Evolutionary conservation across 345 rosid genomes (phyloP), one percentile per base, ranked within the genome.

Genomic region (Acer saccharum): DNA sequence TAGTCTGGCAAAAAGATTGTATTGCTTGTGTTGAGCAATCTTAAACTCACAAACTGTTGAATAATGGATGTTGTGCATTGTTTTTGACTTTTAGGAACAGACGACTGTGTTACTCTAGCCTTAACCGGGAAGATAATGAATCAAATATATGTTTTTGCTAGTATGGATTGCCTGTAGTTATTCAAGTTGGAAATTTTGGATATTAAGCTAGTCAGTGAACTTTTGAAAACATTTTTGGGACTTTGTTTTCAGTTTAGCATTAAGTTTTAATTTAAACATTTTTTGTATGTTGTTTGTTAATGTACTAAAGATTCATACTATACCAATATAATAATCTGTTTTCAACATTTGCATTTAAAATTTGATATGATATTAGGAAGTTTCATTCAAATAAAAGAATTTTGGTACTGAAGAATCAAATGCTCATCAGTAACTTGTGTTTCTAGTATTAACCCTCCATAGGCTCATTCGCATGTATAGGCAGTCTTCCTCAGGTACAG

Each of bases 11-110:
- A 48, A 21, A 69, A 69, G 32, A 46, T 70, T 50, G 44, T 16
- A n/a, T 54, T 50, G 21, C 57, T 63, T 58, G 32, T 39, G 65
- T 29, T 5, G 35, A 39, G 50, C 13, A 78, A 55, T 14, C 10
- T 35, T 32, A 57, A 55, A 57, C 10, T 52, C 41, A 64, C 13
- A 39, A 41, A 57, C 17, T 29, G 68, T 32, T 67, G 23, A 57
- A 32, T 8, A 3, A 4, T 71, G 65, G 71, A 71, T 65, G 32
- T 32, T 61, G 27, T 16, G 57, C 21, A 25, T 18, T 35, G 32
- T 77, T 70, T 50, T 63, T 29, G 20, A 63, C 20, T 77, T 70
- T 50, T 63, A 46, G 20, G 69, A 29, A 70, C 25, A 23, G 68
- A 6, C 10, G 23, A 69, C 65, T 60, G 67, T 52, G 17, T 32